Conservation (phyloP, 139 green algal genomes). For the Closterium sp. region DNA sequence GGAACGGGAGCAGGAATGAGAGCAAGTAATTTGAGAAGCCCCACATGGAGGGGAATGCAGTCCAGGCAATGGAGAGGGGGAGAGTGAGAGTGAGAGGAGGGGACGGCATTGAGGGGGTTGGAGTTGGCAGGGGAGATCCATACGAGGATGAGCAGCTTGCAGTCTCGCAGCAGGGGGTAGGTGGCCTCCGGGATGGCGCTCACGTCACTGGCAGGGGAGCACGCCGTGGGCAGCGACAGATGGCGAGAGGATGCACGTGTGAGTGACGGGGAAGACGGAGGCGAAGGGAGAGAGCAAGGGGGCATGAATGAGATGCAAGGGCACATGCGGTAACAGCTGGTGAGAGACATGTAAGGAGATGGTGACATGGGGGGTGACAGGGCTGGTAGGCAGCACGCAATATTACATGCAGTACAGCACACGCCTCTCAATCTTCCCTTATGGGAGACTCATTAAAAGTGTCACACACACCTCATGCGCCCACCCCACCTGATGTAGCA, state of each 20-base stretch:
- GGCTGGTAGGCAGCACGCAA: background rate
- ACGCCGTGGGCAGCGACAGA: background rate
- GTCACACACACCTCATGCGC: too few relatives aligned
- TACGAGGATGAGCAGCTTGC: constrained; percentile 49
- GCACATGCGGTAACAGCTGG: background rate
- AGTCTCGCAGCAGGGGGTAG: constrained; percentile 28
- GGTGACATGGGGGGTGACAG: background rate
- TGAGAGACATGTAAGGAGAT: too few relatives aligned
- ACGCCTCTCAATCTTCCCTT: too few relatives aligned
- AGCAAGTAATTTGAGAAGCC: too few relatives aligned
- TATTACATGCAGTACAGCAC: too few relatives aligned
- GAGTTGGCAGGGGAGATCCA: background rate
- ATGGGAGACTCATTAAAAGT: too few relatives aligned
- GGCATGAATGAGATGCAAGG: background rate
- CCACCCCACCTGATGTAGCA: constrained; percentile 44
- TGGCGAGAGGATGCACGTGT: background rate
- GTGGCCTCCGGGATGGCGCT: constrained; percentile 47
- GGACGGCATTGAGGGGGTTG: background rate
- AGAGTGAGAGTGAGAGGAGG: background rate
- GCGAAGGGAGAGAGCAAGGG: background rate
- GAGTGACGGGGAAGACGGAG: background rate
- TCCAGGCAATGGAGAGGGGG: too few relatives aligned
- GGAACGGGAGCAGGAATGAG: too few relatives aligned
- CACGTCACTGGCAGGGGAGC: constrained; percentile 21
- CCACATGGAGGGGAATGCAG: too few relatives aligned